A percentile compares a stretch with the other conserved stretches of the same genome.
Evolutionary conservation across 2,329 filamentous ascomycete species (phyloP).

Genomic region (Helicocarpus griseus): DNA sequence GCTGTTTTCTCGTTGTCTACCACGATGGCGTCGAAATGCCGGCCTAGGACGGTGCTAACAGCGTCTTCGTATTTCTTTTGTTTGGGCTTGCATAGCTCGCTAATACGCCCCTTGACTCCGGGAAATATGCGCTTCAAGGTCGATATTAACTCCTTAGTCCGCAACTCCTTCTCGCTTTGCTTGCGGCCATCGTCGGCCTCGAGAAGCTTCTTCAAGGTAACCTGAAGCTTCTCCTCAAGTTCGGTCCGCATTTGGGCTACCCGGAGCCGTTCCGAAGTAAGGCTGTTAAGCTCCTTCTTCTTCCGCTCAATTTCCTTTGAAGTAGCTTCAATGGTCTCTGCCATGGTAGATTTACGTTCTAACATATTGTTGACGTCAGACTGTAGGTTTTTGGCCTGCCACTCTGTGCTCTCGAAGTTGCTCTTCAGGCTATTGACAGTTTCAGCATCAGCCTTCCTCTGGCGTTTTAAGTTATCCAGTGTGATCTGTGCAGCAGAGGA

Average conservation of each 20-base stretch:
- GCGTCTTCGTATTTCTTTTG: constrained; percentile 95
- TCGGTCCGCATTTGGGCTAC: constrained; percentile 76
- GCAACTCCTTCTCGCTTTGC: constrained; percentile 71
- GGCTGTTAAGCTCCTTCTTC: constrained; percentile 80
- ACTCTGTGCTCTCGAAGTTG: constrained; percentile 71
- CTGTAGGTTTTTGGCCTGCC: constrained; percentile 63
- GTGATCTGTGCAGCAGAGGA: constrained; percentile 73
- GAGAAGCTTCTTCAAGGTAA: constrained; percentile 67
- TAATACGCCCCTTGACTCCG: constrained; percentile 81
- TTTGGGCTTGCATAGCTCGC: constrained; percentile 88
- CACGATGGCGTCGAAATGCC: constrained; percentile 87
- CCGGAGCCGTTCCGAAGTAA: constrained; percentile 73
- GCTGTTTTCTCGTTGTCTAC: constrained; percentile 93
- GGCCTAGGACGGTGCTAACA: constrained; percentile 81
- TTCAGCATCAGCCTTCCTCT: constrained; percentile 83
- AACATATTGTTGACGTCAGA: constrained; percentile 59
- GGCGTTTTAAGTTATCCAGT: constrained; percentile 75
- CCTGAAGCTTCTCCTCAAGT: constrained; percentile 81
- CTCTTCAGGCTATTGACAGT: constrained; percentile 82
- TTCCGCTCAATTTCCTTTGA: constrained; percentile 71
- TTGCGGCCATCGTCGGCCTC: constrained; percentile 78
- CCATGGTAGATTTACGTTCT: constrained; percentile 56
- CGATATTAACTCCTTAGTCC: constrained; percentile 72
- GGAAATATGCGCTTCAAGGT: constrained; percentile 84
- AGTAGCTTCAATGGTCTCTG: constrained; percentile 56